Evolutionary conservation across 495 filamentous ascomycete genomes (phyloP).

Genomic region (Penicillium diatomitis): DNA sequence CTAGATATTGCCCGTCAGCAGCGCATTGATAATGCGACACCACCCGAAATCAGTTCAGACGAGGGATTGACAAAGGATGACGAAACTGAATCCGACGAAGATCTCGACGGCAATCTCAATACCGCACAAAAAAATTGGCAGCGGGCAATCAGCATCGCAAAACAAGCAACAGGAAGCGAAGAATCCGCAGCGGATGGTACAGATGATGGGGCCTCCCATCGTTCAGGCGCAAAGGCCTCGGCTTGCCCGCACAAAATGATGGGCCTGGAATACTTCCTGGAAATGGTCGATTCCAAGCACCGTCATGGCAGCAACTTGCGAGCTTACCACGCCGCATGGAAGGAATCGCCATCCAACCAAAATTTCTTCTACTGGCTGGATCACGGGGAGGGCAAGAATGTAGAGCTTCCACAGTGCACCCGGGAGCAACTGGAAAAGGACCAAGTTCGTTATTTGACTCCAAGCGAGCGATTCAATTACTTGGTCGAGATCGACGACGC

Average conservation of each 20-base stretch:
- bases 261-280: conserved; percentile 84
- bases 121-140: conserved; percentile 65
- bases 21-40: conserved; percentile 17
- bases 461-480: conserved; percentile 64
- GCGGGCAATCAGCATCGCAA: conserved; percentile 58
- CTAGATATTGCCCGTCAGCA: conserved; percentile 15
- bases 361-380: conserved; percentile 99
- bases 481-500: conserved; percentile 58
- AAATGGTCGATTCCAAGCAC: conserved; percentile 89
- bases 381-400: conserved; percentile 56
- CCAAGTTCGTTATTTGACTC: conserved; percentile 62
- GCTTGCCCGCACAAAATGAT: conserved; percentile 54
- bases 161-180: conserved; percentile 57
- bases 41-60: no score
- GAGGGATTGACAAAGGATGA: conserved; percentile 18
- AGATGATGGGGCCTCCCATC: background rate
- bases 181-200: conserved; percentile 12
- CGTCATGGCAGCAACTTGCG: conserved; percentile 77
- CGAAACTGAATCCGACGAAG: conserved; percentile 1
- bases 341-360: conserved; percentile 60
- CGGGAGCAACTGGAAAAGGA: conserved; percentile 59
- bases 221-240: background rate
- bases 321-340: conserved; percentile 81
- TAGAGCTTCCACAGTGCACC: conserved; percentile 51
- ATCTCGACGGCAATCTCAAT: conserved; percentile 10